Evolutionary conservation across 2,329 filamentous ascomycete genomes (phyloP), one percentile per base, ranked within the genome.

Genomic region (Elsinoe batatas): DNA sequence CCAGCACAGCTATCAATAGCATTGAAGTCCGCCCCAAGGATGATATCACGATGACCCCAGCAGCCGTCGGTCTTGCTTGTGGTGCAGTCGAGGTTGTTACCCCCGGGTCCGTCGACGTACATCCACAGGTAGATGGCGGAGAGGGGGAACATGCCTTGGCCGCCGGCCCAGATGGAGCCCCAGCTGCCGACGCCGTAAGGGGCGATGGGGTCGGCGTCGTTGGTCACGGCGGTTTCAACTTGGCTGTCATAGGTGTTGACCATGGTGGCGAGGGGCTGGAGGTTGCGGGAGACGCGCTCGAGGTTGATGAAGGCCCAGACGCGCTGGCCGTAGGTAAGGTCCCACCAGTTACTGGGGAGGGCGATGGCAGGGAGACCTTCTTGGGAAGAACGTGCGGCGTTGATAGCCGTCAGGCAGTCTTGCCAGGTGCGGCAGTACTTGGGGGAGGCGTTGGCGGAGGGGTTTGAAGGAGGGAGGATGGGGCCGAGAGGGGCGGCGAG

Each of bases 271-370:
- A 49, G 26, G 32, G 44, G 44, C 13, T 30, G 22, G 44, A 49
- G 44, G 22, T 49, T 22, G 44, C 44, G 44, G 26, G 44, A 49
- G 22, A 33, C 10, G 22, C 44, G 44, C 26, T 49, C 44, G 44
- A 49, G 44, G 44, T 49, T 49, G 44, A 49, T 49, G 44, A 49
- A 49, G 44, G 44, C 44, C 22, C 32, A 49, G 44, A 49, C 44
- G 33, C 44, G 44, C 15, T 35, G 22, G 22, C 17, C 44, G 26
- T 49, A 49, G 10, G 32, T 17, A 12, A 49, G 44, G 44, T 49
- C 44, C 26, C 26, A 49, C 44, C 44, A 49, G 26, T 49, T 49
- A 15, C 22, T 33, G 44, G 44, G 44, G 33, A 49, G 44, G 44
- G 44, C 44, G 44, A 49, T 22, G 44, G 44, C 22, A 18, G 44